Conservation (phyloP, 2,329 filamentous ascomycete species). For the Monilinia laxa region DNA sequence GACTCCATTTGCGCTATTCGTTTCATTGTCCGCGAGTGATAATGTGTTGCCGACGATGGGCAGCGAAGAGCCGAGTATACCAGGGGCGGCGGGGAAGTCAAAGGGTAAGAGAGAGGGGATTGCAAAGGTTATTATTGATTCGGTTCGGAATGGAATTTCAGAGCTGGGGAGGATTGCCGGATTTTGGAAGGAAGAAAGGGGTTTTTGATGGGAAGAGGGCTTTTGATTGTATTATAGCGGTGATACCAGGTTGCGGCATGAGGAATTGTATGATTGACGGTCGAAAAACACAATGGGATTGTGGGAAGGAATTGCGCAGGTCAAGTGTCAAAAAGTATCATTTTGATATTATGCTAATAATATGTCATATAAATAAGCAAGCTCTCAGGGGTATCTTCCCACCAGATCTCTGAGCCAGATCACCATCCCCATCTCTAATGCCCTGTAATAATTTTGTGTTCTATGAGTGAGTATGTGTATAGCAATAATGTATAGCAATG, state of each 20-base stretch:
- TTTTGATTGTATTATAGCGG: slow-evolving; percentile 20
- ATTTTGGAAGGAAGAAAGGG: slow-evolving; percentile 36
- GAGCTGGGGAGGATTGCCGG: slow-evolving; percentile 36
- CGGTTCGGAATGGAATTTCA: slow-evolving; percentile 53
- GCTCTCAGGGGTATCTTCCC: slow-evolving; percentile 32
- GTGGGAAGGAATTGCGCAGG: too few relatives aligned
- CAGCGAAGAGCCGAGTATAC: slow-evolving; percentile 56
- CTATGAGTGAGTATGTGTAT: slow-evolving; percentile 28
- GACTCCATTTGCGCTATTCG: slow-evolving; percentile 91
- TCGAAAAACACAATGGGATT: not conserved
- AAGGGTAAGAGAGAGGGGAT: slow-evolving; percentile 60
- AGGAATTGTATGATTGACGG: slow-evolving; percentile 8
- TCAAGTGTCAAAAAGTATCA: not conserved
- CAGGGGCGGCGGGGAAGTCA: slow-evolving; percentile 43
- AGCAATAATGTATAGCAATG: slow-evolving; percentile 33
- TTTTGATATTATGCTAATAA: slow-evolving; percentile 17
- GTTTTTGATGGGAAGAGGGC: slow-evolving; percentile 29
- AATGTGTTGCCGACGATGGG: slow-evolving; percentile 94
- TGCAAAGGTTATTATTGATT: slow-evolving; percentile 65
- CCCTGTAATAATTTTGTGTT: slow-evolving; percentile 28
- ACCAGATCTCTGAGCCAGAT: slow-evolving; percentile 12
- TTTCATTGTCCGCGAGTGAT: slow-evolving; percentile 89
- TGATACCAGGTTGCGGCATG: slow-evolving; percentile 9
- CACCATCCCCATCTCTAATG: slow-evolving; percentile 5
- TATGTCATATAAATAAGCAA: slow-evolving; percentile 19